Evolutionary conservation across 2,329 filamentous ascomycete species (phyloP).

Genomic region (Clonostachys solani): DNA sequence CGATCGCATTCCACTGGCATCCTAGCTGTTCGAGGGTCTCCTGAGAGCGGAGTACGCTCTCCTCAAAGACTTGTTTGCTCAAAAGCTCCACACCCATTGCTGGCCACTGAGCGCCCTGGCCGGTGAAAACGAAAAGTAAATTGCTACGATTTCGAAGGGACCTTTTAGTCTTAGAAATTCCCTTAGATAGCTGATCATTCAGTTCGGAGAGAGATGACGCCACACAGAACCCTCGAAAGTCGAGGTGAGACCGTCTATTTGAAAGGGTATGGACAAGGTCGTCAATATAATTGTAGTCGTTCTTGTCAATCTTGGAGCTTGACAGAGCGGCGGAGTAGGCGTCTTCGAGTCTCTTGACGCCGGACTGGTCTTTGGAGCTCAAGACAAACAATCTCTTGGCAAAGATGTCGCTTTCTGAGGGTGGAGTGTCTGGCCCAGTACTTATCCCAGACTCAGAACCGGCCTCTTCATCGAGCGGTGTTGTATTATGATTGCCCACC

Average conservation of each 20-base stretch:
- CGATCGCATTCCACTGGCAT: slow-evolving; percentile 1
- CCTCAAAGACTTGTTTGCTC: slow-evolving; percentile 5
- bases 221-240: slow-evolving; percentile 4
- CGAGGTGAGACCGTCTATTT: slow-evolving; percentile 5
- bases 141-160: background rate
- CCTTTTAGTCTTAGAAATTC: slow-evolving; percentile 3
- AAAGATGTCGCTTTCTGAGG: background rate
- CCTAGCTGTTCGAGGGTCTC: slow-evolving; percentile 1
- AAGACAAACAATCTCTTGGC: slow-evolving; percentile 22
- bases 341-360: slow-evolving; percentile 12
- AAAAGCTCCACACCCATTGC: slow-evolving; percentile 10
- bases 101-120: slow-evolving; percentile 15
- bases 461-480: background rate
- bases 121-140: slow-evolving; percentile 13
- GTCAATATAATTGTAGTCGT: background rate
- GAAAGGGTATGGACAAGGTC: slow-evolving; percentile 10
- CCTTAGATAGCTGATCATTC: background rate
- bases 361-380: slow-evolving; percentile 20
- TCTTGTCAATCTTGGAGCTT: background rate
- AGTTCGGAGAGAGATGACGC: background rate
- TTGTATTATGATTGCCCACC: slow-evolving; percentile 23
- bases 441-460: background rate
- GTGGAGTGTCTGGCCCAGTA: background rate
- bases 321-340: background rate
- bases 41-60: background rate